A percentile compares a stretch with the other conserved stretches of the same genome.
phyloP scores from a whole-genome alignment of 257 asterid genomes.

The Ballota nigra region DNA sequence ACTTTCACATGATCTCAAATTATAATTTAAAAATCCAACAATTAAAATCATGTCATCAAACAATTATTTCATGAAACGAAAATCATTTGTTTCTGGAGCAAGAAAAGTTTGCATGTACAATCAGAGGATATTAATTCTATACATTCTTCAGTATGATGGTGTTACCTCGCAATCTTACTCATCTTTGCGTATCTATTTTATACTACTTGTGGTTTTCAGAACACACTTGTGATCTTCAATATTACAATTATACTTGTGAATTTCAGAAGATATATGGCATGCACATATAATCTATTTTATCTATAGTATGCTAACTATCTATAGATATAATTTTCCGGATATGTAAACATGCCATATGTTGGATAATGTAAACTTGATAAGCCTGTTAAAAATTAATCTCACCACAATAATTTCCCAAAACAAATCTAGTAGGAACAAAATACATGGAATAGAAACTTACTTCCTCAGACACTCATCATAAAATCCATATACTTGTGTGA shows the following conservation, averaged over 20 bases:
- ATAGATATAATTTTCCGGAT: not conserved
- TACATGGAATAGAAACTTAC: constrained; percentile 46
- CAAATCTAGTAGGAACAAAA: constrained; percentile 2
- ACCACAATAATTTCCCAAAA: not conserved
- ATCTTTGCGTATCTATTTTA: too few species aligned
- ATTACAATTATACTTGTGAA: not conserved
- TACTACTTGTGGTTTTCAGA: too few species aligned
- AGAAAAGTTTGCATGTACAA: not conserved
- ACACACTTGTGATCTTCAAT: too few species aligned
- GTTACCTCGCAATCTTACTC: not conserved
- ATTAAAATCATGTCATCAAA: not conserved
- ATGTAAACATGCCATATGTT: not conserved
- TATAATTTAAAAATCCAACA: constrained; percentile 10
- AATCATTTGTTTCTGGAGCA: not conserved
- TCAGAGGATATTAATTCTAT: not conserved
- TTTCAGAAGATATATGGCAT: not conserved
- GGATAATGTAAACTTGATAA: not conserved
- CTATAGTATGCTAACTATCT: not conserved
- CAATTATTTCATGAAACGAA: not conserved
- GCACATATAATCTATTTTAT: not conserved
- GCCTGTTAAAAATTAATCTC: not conserved
- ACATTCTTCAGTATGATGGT: not conserved
- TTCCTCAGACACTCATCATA: constrained; percentile 84
- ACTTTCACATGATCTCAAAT: not conserved
- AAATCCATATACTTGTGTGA: constrained; percentile 84